Evolutionary conservation across 2,329 filamentous ascomycete species (phyloP).

Genomic region (Thermoascus crustaceus): DNA sequence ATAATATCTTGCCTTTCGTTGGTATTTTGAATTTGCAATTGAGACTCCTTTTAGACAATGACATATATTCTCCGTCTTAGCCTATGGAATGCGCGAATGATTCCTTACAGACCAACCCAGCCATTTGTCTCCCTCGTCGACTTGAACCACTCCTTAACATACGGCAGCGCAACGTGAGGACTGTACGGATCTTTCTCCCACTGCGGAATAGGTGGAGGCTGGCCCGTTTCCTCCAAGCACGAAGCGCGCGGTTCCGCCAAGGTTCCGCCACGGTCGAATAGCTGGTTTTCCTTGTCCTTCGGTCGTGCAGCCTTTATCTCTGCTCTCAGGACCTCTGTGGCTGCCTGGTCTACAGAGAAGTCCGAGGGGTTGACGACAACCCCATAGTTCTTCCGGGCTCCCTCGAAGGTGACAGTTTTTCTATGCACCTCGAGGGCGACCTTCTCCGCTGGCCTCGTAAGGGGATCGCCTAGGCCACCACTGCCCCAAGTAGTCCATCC

Average conservation of each 20-base stretch:
- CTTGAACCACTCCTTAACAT: constrained; percentile 38
- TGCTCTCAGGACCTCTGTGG: constrained; percentile 30
- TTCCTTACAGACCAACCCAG: too few relatives aligned
- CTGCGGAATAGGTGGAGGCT: constrained; percentile 33
- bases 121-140: too few relatives aligned
- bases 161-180: constrained; percentile 36
- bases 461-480: constrained; percentile 41
- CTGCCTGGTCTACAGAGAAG: constrained; percentile 27
- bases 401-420: constrained; percentile 36
- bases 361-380: constrained; percentile 37
- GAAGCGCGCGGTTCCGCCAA: constrained; percentile 30
- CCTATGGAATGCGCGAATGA: too few relatives aligned
- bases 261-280: constrained; percentile 39
- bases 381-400: constrained; percentile 38
- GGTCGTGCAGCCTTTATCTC: constrained; percentile 21
- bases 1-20: too few relatives aligned
- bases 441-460: constrained; percentile 35
- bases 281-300: constrained; percentile 12
- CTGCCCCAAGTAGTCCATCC: constrained; percentile 47
- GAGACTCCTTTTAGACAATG: too few relatives aligned
- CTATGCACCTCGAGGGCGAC: constrained; percentile 42
- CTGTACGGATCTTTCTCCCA: constrained; percentile 37
- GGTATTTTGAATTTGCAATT: too few relatives aligned
- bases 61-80: too few relatives aligned
- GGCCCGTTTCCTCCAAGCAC: constrained; percentile 30